Evolutionary conservation across 768 basidiomycete species (phyloP), one percentile per base, ranked within the genome.

Genomic region (Lentinula sp.): DNA sequence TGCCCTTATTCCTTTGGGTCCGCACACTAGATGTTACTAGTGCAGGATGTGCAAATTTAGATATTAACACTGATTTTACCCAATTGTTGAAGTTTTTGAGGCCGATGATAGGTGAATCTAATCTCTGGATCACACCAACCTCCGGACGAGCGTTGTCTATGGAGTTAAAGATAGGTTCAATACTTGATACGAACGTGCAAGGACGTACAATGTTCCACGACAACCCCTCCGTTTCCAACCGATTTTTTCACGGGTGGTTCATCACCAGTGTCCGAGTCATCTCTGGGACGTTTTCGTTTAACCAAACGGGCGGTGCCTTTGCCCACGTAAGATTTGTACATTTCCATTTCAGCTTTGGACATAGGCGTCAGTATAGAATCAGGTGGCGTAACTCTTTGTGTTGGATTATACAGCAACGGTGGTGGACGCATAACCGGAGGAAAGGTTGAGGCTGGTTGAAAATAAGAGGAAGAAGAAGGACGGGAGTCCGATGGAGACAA

Each of bases 31-130:
- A 10, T 69, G 63, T 61, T 37, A 78, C 72, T 40, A 93, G 79
- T 35, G 78, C 86, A 2, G 89, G 87, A 70, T 88, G 86, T 0
- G 89, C 91, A 68, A 92, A 97, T 57, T 90, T 90, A 8, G 89
- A 87, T 69, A 99, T 97, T 63, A 98, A 80, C 16, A 98, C 95
- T 9, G 93, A 94, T 73, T 99, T 99, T 66, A 98, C 89, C 97
- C 97, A 99, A 76, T 99, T 99, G 76, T 99, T 99, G 77, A 98
- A 99, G 70, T 83, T 89, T 74, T 97, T 98, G 59, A 99, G 83
- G 40, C 97, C 97, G 59, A 97, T 93, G 67, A 98, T 99, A 46
- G 95, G 93, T 5, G 95, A 98, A 16, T 89, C 85, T 64, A 82
- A 82, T 35, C 97, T 91, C 67, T 90, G 86, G 9, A 85, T 79